Percentiles rank a stretch among this genome's conserved stretches.
Conservation (phyloP, 1,284 basidiomycete species). For the Taiwanofungus camphoratus region DNA sequence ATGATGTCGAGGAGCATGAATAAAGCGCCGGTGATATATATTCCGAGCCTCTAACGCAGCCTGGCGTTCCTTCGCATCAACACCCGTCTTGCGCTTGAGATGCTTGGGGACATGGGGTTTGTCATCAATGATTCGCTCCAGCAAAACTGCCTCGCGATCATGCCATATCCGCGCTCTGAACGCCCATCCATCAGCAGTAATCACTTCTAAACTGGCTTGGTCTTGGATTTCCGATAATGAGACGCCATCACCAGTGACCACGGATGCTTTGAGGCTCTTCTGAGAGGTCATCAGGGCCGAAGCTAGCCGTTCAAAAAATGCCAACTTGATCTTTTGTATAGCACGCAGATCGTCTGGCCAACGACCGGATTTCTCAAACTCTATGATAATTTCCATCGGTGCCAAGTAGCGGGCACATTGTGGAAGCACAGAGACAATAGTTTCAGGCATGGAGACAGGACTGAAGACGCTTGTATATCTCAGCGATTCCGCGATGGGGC, state of each 20-base stretch:
- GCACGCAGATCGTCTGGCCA: slow-evolving; percentile 96
- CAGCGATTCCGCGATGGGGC: slow-evolving; percentile 68
- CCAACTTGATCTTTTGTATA: slow-evolving; percentile 93
- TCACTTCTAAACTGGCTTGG: slow-evolving; percentile 68
- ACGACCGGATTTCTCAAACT: slow-evolving; percentile 86
- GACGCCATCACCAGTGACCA: slow-evolving; percentile 50
- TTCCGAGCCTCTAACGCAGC: slow-evolving; percentile 61
- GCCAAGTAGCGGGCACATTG: slow-evolving; percentile 60
- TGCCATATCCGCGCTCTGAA: slow-evolving; percentile 85
- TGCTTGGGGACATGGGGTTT: slow-evolving; percentile 34
- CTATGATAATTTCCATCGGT: slow-evolving; percentile 69
- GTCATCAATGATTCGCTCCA: slow-evolving; percentile 64
- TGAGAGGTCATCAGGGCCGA: slow-evolving; percentile 50
- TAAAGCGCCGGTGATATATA: slow-evolving; percentile 65
- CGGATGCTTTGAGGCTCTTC: slow-evolving; percentile 48
- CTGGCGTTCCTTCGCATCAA: slow-evolving; percentile 43
- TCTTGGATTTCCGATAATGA: slow-evolving; percentile 61
- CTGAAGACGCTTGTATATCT: slow-evolving; percentile 83
- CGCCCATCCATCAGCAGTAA: slow-evolving; percentile 82
- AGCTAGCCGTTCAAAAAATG: slow-evolving; percentile 81
- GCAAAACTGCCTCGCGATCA: slow-evolving; percentile 77
- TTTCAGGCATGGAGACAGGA: slow-evolving; percentile 52
- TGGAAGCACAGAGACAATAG: slow-evolving; percentile 42
- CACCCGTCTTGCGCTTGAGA: slow-evolving; percentile 28
- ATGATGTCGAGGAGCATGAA: slow-evolving; percentile 82